phyloP scores from a whole-genome alignment of 2,329 filamentous ascomycete species.

The Aspergillus nomiae region DNA sequence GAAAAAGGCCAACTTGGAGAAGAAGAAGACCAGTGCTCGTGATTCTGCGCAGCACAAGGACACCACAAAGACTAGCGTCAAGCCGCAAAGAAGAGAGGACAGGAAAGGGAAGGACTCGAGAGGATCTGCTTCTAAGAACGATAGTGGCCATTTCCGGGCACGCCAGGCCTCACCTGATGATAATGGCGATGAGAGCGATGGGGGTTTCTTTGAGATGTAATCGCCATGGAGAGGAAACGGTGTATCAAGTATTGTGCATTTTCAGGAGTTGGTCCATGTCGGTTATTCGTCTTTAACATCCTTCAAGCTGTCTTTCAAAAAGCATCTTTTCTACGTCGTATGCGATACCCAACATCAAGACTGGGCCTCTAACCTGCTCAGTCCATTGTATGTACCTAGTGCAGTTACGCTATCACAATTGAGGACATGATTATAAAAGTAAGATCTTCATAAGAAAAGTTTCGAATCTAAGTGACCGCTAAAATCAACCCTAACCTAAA shows the following conservation, averaged over 20 bases:
- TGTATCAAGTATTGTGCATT: conserved; percentile 15
- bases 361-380: not conserved
- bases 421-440: conserved; percentile 1
- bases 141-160: not conserved
- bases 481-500: conserved; percentile 5
- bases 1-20: conserved; percentile 13
- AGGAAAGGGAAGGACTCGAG: conserved; percentile 11
- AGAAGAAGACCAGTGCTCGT: conserved; percentile 9
- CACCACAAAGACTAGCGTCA: conserved; percentile 5
- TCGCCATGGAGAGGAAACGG: not conserved
- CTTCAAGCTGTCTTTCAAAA: conserved; percentile 7
- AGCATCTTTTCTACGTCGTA: conserved; percentile 5
- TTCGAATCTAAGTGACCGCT: conserved; percentile 2
- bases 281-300: conserved; percentile 4
- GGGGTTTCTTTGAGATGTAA: conserved; percentile 43
- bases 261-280: conserved; percentile 19
- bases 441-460: conserved; percentile 1
- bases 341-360: conserved; percentile 21
- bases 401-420: conserved; percentile 3
- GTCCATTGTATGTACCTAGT: conserved; percentile 7
- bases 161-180: conserved; percentile 9
- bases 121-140: not conserved
- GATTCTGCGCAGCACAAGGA: not conserved
- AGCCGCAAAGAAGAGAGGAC: conserved; percentile 9
- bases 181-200: conserved; percentile 37